Conservation (phyloP, 495 filamentous ascomycete species). For the Aspergillus affinis region DNA sequence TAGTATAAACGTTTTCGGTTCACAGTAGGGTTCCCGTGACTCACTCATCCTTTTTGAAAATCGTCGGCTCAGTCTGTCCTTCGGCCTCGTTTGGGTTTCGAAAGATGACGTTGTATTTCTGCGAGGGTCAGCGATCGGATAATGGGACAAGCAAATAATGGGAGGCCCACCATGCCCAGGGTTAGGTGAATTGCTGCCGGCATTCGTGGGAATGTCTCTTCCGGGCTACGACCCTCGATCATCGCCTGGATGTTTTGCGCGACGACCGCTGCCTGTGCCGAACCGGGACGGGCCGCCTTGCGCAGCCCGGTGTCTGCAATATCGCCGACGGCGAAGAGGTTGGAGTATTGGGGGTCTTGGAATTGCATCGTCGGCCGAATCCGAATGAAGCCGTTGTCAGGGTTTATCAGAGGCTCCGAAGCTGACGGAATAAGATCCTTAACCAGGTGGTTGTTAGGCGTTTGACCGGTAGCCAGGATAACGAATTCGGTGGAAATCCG, state of each 20-base stretch:
- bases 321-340: conserved; percentile 61
- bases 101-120: conserved; percentile 52
- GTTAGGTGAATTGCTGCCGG: conserved; percentile 50
- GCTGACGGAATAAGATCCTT: conserved; percentile 36
- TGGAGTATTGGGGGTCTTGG: conserved; percentile 40
- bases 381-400: conserved; percentile 49
- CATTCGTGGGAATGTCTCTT: conserved; percentile 33
- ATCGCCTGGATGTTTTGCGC: conserved; percentile 52
- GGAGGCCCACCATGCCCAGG: conserved; percentile 47
- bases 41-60: conserved; percentile 47
- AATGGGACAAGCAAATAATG: not conserved
- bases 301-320: conserved; percentile 58
- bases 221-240: conserved; percentile 35
- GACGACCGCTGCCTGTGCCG: conserved; percentile 52
- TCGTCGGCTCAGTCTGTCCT: conserved; percentile 45
- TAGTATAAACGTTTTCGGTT: conserved; percentile 16
- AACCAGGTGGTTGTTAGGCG: conserved; percentile 53
- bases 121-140: conserved; percentile 5
- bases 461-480: conserved; percentile 58
- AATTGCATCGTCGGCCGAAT: conserved; percentile 59
- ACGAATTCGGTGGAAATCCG: conserved; percentile 37
- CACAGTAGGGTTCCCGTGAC: conserved; percentile 12
- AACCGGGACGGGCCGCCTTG: conserved; percentile 54
- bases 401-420: conserved; percentile 42
- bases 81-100: conserved; percentile 45